These are phyloP conservation scores for Alternaria viburni DNA, from an alignment of 2,329 filamentous ascomycete genomes.

Conservation along the genomic window DNA sequence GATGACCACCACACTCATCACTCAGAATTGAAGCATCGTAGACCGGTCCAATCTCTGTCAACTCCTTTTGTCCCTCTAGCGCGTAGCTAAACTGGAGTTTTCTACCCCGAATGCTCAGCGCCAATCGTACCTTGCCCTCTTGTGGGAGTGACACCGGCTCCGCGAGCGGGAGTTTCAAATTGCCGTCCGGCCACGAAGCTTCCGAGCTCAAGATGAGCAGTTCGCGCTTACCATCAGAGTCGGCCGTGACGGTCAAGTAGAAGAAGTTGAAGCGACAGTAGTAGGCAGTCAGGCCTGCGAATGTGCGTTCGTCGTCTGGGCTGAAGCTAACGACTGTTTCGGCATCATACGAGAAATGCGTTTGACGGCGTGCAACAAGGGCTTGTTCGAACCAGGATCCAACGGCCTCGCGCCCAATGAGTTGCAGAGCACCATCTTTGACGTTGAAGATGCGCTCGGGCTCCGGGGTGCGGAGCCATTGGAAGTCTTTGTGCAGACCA, in stretches of 20 bases:
- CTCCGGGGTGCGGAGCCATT: constrained; percentile 62
- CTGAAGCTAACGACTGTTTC: constrained; percentile 62
- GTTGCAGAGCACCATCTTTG: constrained; percentile 54
- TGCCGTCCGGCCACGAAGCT: constrained; percentile 61
- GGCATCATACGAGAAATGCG: constrained; percentile 67
- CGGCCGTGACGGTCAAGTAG: constrained; percentile 65
- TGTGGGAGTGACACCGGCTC: constrained; percentile 59
- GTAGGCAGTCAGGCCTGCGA: constrained; percentile 66
- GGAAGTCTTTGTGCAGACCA: constrained; percentile 60
- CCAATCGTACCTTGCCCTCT: constrained; percentile 62
- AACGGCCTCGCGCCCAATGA: constrained; percentile 61
- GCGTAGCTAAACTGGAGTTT: constrained; percentile 65
- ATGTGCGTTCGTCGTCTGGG: constrained; percentile 65
- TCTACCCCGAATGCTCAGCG: constrained; percentile 59
- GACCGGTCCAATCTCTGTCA: constrained; percentile 61
- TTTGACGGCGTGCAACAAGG: constrained; percentile 62
- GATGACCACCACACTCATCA: constrained; percentile 69
- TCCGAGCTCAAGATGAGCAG: constrained; percentile 64
- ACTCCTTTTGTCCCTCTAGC: constrained; percentile 51
- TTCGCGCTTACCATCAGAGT: constrained; percentile 63
- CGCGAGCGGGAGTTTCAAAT: constrained; percentile 53
- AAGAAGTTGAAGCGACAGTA: constrained; percentile 71
- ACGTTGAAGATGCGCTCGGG: constrained; percentile 56
- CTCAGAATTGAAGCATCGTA: constrained; percentile 66
- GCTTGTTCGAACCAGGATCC: constrained; percentile 58